Conservation (phyloP, 1,139 yeast genomes). For the Kodamaea sp. region DNA sequence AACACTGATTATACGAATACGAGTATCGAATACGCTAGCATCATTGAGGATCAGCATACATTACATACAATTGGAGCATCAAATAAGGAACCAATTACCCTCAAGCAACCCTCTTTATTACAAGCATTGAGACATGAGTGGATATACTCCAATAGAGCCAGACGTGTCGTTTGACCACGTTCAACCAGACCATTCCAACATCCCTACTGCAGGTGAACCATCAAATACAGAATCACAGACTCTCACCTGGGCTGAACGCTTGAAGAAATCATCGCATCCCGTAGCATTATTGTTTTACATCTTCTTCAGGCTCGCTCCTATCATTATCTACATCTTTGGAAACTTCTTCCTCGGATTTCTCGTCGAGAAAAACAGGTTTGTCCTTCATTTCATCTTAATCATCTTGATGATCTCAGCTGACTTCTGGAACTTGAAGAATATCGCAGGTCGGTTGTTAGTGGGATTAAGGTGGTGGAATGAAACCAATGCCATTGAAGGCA, state of each 20-base stretch:
- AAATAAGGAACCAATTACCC: too few relatives aligned
- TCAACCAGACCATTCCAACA: neutral
- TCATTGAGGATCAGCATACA: too few relatives aligned
- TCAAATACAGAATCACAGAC: neutral
- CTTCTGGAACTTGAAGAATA: conserved; percentile 92
- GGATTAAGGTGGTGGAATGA: conserved; percentile 97
- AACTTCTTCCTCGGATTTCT: conserved; percentile 52
- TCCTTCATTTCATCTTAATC: conserved; percentile 75
- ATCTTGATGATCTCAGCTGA: conserved; percentile 80
- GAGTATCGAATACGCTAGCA: too few relatives aligned
- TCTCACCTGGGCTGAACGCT: conserved; percentile 9
- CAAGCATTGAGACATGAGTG: too few relatives aligned
- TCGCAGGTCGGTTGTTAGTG: conserved; percentile 84
- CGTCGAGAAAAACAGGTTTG: conserved; percentile 53
- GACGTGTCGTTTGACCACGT: conserved; percentile 3
- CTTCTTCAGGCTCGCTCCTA: conserved; percentile 62
- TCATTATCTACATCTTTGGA: conserved; percentile 70
- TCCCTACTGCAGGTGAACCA: neutral
- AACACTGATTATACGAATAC: too few relatives aligned
- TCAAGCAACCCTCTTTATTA: too few relatives aligned
- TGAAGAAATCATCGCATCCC: conserved; percentile 72
- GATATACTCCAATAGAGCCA: conserved; percentile 13
- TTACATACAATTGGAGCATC: too few relatives aligned
- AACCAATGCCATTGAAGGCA: conserved; percentile 38
- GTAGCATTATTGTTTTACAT: conserved; percentile 68